A percentile compares a stretch with the other conserved stretches of the same genome.
Conservation (phyloP, 495 filamentous ascomycete species). For the Talaromyces nanjingensis region DNA sequence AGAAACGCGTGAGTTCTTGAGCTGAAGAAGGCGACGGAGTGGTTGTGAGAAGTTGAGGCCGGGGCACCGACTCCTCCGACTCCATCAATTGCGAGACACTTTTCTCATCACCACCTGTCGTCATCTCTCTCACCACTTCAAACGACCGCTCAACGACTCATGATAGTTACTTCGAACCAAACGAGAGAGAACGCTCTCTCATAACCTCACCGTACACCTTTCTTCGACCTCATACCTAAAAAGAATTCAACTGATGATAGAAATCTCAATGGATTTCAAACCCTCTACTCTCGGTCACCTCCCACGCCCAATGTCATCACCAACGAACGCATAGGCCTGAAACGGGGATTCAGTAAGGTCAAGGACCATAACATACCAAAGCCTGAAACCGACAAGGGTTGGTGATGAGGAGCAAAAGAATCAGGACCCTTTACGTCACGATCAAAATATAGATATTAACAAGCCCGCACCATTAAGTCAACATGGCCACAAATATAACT, state of each 20-base stretch:
- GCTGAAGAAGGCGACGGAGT: slow-evolving; percentile 3
- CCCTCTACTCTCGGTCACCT: slow-evolving; percentile 14
- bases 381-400: not conserved
- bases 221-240: too few species aligned
- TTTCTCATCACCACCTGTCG: not conserved
- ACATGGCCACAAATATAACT: not conserved
- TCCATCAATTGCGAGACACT: not conserved
- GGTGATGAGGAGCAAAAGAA: not conserved
- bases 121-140: not conserved
- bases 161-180: not conserved
- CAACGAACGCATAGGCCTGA: slow-evolving; percentile 18
- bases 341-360: slow-evolving; percentile 27
- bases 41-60: too few species aligned
- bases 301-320: slow-evolving; percentile 6
- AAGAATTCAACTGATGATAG: slow-evolving; percentile 5
- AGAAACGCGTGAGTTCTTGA: slow-evolving; percentile 45
- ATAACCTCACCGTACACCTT: not conserved
- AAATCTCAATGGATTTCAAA: slow-evolving; percentile 14
- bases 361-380: slow-evolving; percentile 15
- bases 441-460: not conserved
- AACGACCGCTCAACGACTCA: not conserved
- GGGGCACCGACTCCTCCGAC: too few species aligned
- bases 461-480: not conserved
- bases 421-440: not conserved
- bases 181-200: slow-evolving; percentile 2